phyloP scores from a whole-genome alignment of 2,329 filamentous ascomycete genomes.

The Monilinia vaccinii-corymbosi region DNA sequence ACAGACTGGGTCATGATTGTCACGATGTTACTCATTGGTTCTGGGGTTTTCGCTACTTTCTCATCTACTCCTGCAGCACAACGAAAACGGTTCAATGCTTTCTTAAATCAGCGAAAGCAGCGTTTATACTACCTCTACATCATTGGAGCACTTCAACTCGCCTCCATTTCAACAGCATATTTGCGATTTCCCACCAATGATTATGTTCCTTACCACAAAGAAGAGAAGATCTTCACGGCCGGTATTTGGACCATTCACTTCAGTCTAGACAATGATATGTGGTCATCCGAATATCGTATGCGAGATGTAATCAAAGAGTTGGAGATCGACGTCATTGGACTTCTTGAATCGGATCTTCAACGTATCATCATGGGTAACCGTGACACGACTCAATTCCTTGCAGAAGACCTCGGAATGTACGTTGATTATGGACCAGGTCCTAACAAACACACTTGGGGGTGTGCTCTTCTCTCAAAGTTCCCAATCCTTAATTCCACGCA shows the following conservation, averaged over 20 bases:
- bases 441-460: conserved; percentile 98
- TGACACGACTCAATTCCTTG: conserved; percentile 88
- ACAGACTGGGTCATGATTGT: conserved; percentile 92
- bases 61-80: conserved; percentile 32
- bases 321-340: conserved; percentile 95
- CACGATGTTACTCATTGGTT: conserved; percentile 77
- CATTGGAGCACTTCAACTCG: conserved; percentile 66
- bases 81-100: conserved; percentile 23
- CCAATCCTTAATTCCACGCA: conserved; percentile 96
- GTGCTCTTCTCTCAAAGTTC: conserved; percentile 89
- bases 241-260: conserved; percentile 99
- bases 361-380: conserved; percentile 99
- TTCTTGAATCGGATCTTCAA: conserved; percentile 87
- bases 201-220: conserved; percentile 80
- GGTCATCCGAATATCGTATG: conserved; percentile 92
- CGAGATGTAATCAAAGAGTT: conserved; percentile 82
- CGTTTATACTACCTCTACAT: conserved; percentile 63
- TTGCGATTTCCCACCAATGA: conserved; percentile 88
- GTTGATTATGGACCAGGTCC: conserved; percentile 94
- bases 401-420: conserved; percentile 97
- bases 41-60: conserved; percentile 69
- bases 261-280: conserved; percentile 97
- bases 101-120: conserved; percentile 38
- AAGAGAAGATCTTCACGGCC: conserved; percentile 81
- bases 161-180: conserved; percentile 75